A percentile compares a stretch with the other conserved stretches of the same genome.
Conservation (phyloP, 108 stramenopile species). For the Licmophora abbreviata region DNA sequence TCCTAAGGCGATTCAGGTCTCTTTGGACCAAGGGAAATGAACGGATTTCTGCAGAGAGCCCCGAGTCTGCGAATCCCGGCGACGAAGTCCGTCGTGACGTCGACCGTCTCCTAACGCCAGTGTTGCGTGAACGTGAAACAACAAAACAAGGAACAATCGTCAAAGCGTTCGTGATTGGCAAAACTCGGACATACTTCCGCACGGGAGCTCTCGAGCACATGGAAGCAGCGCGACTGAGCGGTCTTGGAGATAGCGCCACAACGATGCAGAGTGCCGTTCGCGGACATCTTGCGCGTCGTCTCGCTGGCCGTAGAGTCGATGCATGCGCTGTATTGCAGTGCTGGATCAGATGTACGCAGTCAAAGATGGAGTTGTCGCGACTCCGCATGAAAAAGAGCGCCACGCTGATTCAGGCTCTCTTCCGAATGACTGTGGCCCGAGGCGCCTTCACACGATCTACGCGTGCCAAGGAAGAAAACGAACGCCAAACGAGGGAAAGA, state of each 20-base stretch:
- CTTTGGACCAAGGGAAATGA: constrained; percentile 12
- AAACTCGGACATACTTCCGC: constrained; percentile 82
- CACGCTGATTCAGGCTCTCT: constrained; percentile 62
- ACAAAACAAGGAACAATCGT: constrained; percentile 27
- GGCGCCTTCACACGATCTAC: no score
- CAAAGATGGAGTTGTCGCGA: constrained; percentile 24
- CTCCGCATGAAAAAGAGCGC: constrained; percentile 34
- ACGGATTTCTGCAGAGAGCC: background rate
- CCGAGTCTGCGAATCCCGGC: background rate
- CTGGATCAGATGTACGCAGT: constrained; percentile 46
- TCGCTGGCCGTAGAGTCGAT: constrained; percentile 27
- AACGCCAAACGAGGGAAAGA: no score
- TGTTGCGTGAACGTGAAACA: constrained; percentile 6
- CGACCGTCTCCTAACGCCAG: constrained; percentile 3
- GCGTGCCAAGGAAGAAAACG: no score
- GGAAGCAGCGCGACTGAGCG: constrained; percentile 62
- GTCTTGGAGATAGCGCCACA: constrained; percentile 49
- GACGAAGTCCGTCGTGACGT: constrained; percentile 2
- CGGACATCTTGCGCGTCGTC: constrained; percentile 12
- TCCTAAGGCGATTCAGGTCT: constrained; percentile 78
- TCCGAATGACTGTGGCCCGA: constrained; percentile 24
- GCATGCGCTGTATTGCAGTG: constrained; percentile 57
- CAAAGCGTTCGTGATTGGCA: constrained; percentile 75
- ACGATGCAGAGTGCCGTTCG: constrained; percentile 53
- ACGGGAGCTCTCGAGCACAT: constrained; percentile 79